Percentiles rank a stretch among this genome's conserved stretches.
phyloP scores from a whole-genome alignment of 306 rosid species.

The Citrullus amarus region DNA sequence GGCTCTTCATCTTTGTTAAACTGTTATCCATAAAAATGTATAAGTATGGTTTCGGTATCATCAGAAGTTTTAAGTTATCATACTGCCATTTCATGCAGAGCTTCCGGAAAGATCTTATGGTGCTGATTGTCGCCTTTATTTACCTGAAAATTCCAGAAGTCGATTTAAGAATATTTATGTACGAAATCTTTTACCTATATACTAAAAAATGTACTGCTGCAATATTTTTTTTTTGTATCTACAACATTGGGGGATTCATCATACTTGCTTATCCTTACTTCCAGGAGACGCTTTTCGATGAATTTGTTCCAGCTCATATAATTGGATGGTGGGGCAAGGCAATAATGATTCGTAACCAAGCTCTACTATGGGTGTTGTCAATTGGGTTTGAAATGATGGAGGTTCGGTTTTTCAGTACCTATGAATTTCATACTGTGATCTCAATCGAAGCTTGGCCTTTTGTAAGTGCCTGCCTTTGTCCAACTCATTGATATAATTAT shows the following conservation, averaged over 20 bases:
- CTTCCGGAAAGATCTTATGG: constrained; percentile 98
- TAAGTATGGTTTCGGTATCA: neutral
- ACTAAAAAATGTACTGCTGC: constrained; percentile 4
- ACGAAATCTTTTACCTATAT: constrained; percentile 57
- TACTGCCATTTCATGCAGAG: constrained; percentile 36
- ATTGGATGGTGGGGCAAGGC: constrained; percentile 99
- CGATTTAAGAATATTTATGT: constrained; percentile 99
- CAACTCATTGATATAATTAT: neutral
- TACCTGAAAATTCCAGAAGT: constrained; percentile 81
- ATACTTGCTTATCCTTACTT: neutral
- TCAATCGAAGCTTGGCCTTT: neutral
- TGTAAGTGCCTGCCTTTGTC: neutral
- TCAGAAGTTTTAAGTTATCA: neutral
- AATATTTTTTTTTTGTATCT: neutral
- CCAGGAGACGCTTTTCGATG: constrained; percentile 94
- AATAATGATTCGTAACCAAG: constrained; percentile 94
- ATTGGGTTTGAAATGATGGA: constrained; percentile 93
- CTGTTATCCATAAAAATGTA: constrained; percentile 1
- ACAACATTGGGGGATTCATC: constrained; percentile 1
- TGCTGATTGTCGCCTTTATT: constrained; percentile 86
- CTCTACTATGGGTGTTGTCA: constrained; percentile 91
- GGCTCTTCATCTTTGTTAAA: constrained; percentile 12
- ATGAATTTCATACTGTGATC: neutral
- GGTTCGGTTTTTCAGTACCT: constrained; percentile 33
- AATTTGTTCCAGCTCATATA: constrained; percentile 89